These are phyloP conservation scores for Atkinsonella texensis DNA, from an alignment of 2,329 filamentous ascomycete genomes.

Conservation along the genomic window DNA sequence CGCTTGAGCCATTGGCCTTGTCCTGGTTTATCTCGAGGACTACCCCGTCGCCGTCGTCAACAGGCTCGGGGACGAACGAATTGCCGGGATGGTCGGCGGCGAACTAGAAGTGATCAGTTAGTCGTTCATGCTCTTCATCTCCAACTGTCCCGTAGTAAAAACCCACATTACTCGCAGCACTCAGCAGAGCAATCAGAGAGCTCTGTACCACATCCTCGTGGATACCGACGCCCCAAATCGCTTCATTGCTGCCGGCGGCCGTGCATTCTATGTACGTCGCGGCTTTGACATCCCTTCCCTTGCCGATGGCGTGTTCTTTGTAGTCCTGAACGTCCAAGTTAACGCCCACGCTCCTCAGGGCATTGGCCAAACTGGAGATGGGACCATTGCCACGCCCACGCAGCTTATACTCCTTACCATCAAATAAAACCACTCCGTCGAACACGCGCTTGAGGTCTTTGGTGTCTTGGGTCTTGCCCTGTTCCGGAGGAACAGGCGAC, in stretches of 20 bases:
- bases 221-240: conserved; percentile 69
- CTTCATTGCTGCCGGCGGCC: conserved; percentile 50
- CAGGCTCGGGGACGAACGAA: conserved; percentile 44
- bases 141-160: neutral
- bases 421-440: conserved; percentile 71
- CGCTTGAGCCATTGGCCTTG: conserved; percentile 4
- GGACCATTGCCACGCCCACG: conserved; percentile 78
- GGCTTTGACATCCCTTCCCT: conserved; percentile 75
- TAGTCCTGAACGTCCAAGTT: conserved; percentile 88
- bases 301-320: conserved; percentile 88
- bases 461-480: conserved; percentile 63
- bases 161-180: conserved; percentile 76
- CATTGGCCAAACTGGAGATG: conserved; percentile 77
- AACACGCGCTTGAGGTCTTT: conserved; percentile 72
- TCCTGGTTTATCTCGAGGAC: conserved; percentile 8
- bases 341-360: conserved; percentile 65
- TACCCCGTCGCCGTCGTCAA: conserved; percentile 19
- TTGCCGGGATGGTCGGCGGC: conserved; percentile 57
- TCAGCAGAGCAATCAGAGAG: conserved; percentile 73
- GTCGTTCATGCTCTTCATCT: neutral
- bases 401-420: conserved; percentile 67
- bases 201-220: conserved; percentile 59
- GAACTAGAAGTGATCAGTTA: conserved; percentile 29
- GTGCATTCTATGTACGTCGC: conserved; percentile 91
- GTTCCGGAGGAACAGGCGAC: conserved; percentile 56